Conservation (phyloP, 768 basidiomycete species). For the Kwoniella pini region DNA sequence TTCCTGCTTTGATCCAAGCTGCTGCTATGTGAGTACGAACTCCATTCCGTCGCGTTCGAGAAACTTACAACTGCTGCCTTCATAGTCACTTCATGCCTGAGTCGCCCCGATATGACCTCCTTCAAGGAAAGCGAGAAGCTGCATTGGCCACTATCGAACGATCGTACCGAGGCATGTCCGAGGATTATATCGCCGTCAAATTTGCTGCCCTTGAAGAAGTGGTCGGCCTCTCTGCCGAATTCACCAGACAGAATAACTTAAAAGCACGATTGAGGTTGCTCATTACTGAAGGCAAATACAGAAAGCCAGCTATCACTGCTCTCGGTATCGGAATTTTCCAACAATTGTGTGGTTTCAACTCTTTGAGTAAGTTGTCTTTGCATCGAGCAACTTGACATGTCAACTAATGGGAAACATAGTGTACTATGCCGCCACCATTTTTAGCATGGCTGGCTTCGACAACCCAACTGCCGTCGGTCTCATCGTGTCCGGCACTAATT, state of each 20-base stretch:
- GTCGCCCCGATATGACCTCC: conserved; percentile 35
- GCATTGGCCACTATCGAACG: conserved; percentile 24
- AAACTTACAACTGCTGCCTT: neutral
- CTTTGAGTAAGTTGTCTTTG: conserved; percentile 18
- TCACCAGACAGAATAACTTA: conserved; percentile 16
- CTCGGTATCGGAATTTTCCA: conserved; percentile 39
- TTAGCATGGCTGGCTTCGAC: conserved; percentile 33
- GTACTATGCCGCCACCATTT: conserved; percentile 42
- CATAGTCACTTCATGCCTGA: conserved; percentile 33
- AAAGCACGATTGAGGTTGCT: conserved; percentile 18
- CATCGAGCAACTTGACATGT: too few species aligned
- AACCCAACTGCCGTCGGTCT: conserved; percentile 35
- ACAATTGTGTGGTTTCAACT: conserved; percentile 46
- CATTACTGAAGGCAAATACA: conserved; percentile 27
- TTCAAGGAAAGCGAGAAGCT: conserved; percentile 22
- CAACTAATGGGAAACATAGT: too few species aligned
- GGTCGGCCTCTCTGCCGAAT: conserved; percentile 20
- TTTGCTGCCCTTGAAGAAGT: conserved; percentile 32
- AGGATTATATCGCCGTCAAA: conserved; percentile 33
- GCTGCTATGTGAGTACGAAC: conserved; percentile 32
- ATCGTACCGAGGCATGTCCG: conserved; percentile 14
- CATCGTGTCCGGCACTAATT: conserved; percentile 38
- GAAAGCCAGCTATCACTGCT: conserved; percentile 30
- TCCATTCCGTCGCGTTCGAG: too few species aligned
- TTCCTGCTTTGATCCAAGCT: conserved; percentile 31